These are phyloP conservation scores for Ogataea allantospora DNA, from an alignment of 805 yeast species.

Conservation along the genomic window DNA sequence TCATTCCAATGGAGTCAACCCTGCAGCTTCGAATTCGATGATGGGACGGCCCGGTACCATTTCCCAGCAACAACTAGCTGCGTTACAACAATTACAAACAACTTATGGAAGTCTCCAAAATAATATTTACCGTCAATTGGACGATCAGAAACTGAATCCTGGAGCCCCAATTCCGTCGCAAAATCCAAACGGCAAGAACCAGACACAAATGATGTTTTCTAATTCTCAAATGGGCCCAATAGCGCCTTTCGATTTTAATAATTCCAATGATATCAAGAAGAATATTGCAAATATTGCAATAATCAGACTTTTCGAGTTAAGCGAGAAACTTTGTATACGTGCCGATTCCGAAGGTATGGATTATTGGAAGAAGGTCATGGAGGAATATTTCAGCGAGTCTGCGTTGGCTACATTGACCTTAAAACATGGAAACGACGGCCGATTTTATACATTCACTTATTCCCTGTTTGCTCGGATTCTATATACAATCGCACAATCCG, in stretches of 20 bases:
- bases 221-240: slow-evolving; percentile 8
- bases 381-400: slow-evolving; percentile 51
- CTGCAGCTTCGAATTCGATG: slow-evolving; percentile 28
- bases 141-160: slow-evolving; percentile 17
- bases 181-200: neutral
- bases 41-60: slow-evolving; percentile 27
- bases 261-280: slow-evolving; percentile 28
- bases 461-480: slow-evolving; percentile 65
- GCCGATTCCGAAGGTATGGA: slow-evolving; percentile 43
- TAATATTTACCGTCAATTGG: slow-evolving; percentile 23
- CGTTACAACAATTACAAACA: slow-evolving; percentile 30
- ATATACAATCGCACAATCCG: slow-evolving; percentile 49
- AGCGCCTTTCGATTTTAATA: slow-evolving; percentile 13
- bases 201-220: slow-evolving; percentile 6
- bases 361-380: slow-evolving; percentile 49
- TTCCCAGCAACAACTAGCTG: slow-evolving; percentile 25
- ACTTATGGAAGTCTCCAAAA: slow-evolving; percentile 31
- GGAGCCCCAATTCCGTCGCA: slow-evolving; percentile 1
- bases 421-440: slow-evolving; percentile 43
- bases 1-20: slow-evolving; percentile 12
- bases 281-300: slow-evolving; percentile 49
- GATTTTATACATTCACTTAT: slow-evolving; percentile 63
- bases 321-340: slow-evolving; percentile 43
- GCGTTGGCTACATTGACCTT: slow-evolving; percentile 49
- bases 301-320: slow-evolving; percentile 47